Conservation (phyloP, 2,329 filamentous ascomycete genomes). For the Aspergillus sp. region DNA sequence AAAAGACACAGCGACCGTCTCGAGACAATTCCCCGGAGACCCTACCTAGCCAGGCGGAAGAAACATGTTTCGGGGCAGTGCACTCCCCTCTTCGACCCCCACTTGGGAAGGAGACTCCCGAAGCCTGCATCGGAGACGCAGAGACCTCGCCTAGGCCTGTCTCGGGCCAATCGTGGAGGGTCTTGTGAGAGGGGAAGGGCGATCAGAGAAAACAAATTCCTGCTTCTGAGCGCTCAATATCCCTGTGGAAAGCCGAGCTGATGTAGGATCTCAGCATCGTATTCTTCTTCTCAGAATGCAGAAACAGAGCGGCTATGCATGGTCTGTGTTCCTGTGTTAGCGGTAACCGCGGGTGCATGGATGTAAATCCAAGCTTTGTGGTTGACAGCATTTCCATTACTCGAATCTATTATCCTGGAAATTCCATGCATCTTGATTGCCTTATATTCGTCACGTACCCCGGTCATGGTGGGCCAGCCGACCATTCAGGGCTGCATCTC, state of each 20-base stretch:
- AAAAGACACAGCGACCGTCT: background rate
- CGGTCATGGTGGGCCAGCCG: background rate
- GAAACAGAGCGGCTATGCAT: background rate
- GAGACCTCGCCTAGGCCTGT: background rate
- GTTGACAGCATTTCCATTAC: background rate
- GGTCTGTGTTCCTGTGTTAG: background rate
- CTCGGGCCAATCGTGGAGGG: slow-evolving; percentile 11
- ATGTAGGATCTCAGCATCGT: background rate
- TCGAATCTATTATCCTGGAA: background rate
- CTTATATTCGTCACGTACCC: background rate
- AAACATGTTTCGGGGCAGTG: background rate
- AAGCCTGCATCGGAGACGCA: background rate
- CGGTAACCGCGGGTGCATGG: slow-evolving; percentile 3
- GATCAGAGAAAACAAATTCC: slow-evolving; percentile 10
- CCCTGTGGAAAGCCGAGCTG: background rate
- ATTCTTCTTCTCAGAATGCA: background rate
- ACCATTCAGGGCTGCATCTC: background rate
- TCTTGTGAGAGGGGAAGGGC: background rate
- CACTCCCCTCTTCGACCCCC: background rate
- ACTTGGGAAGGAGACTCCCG: background rate
- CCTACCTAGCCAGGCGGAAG: background rate
- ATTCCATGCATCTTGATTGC: background rate
- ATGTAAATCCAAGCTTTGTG: background rate
- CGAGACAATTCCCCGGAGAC: background rate
- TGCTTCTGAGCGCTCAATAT: slow-evolving; percentile 1